These are phyloP conservation scores for Colletotrichum tabaci DNA, from an alignment of 2,329 filamentous ascomycete species.

Conservation along the genomic window DNA sequence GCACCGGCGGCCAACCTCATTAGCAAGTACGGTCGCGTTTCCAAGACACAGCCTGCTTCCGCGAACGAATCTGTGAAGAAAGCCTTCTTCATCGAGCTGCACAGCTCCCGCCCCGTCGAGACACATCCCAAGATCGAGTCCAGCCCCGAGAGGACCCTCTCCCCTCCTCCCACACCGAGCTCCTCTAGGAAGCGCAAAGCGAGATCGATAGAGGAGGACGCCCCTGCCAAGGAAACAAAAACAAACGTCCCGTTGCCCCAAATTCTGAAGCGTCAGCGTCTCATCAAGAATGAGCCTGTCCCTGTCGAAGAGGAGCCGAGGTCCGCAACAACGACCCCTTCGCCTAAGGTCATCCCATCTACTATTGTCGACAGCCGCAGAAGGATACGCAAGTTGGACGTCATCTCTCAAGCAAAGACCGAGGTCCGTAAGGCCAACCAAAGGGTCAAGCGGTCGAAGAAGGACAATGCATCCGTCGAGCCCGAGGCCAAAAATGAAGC, in stretches of 20 bases:
- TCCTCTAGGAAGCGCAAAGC: conserved; percentile 42
- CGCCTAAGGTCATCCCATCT: conserved; percentile 20
- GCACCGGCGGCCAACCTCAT: conserved; percentile 34
- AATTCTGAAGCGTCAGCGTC: conserved; percentile 39
- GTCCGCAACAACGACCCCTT: not conserved
- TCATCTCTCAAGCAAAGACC: conserved; percentile 48
- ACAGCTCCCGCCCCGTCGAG: conserved; percentile 29
- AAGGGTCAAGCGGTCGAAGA: conserved; percentile 42
- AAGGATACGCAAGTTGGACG: conserved; percentile 49
- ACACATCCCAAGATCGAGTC: conserved; percentile 28
- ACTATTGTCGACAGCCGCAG: conserved; percentile 32
- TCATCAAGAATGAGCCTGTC: conserved; percentile 38
- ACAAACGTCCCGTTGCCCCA: conserved; percentile 7
- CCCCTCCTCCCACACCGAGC: conserved; percentile 1
- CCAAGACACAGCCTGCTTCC: conserved; percentile 30
- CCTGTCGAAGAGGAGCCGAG: conserved; percentile 39
- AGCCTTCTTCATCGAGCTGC: conserved; percentile 34
- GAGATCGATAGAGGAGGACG: conserved; percentile 28
- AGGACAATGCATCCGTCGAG: conserved; percentile 30
- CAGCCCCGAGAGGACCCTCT: conserved; percentile 16
- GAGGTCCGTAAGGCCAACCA: conserved; percentile 47
- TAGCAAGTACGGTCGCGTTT: conserved; percentile 42
- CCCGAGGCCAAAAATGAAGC: conserved; percentile 48
- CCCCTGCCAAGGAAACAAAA: not conserved
- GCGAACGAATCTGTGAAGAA: conserved; percentile 37